Conservation (phyloP, 176 grass and related monocot species). For the Phoenix dactylifera region DNA sequence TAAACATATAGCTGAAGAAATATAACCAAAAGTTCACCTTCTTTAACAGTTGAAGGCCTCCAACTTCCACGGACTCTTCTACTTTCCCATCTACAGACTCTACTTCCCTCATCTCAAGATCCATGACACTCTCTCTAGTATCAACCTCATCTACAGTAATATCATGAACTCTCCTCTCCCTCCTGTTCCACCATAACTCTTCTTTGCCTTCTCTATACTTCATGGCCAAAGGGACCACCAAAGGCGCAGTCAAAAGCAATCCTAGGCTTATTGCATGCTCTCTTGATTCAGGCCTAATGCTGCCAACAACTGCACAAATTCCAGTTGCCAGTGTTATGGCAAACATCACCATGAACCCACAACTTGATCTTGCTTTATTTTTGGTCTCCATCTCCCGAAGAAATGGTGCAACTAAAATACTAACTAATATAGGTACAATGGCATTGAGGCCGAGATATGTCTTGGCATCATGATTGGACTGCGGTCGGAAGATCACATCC, state of each 20-base stretch:
- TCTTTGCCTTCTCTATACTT: constrained; percentile 31
- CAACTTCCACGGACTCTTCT: constrained; percentile 33
- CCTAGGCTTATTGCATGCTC: constrained; percentile 58
- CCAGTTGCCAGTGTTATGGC: constrained; percentile 71
- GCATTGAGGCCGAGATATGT: constrained; percentile 85
- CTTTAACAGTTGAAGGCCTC: constrained; percentile 53
- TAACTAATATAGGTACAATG: constrained; percentile 47
- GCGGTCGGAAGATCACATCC: constrained; percentile 15
- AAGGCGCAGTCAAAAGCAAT: constrained; percentile 41
- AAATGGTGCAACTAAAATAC: constrained; percentile 38
- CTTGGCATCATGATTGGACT: constrained; percentile 20
- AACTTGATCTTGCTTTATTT: not conserved
- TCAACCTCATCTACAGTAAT: constrained; percentile 34
- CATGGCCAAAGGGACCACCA: constrained; percentile 49
- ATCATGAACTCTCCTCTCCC: constrained; percentile 65
- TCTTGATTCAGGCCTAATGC: constrained; percentile 38
- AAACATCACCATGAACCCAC: constrained; percentile 68
- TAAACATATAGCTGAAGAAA: constrained; percentile 97
- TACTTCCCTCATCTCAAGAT: not conserved
- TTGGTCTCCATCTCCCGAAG: constrained; percentile 36
- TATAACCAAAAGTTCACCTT: constrained; percentile 84
- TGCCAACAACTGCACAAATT: constrained; percentile 55
- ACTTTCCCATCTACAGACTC: not conserved
- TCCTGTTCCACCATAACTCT: constrained; percentile 34
- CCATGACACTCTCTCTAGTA: constrained; percentile 20